These are phyloP conservation scores for Globisporangium orthogonon DNA, from an alignment of 352 stramenopile species.

Conservation along the genomic window DNA sequence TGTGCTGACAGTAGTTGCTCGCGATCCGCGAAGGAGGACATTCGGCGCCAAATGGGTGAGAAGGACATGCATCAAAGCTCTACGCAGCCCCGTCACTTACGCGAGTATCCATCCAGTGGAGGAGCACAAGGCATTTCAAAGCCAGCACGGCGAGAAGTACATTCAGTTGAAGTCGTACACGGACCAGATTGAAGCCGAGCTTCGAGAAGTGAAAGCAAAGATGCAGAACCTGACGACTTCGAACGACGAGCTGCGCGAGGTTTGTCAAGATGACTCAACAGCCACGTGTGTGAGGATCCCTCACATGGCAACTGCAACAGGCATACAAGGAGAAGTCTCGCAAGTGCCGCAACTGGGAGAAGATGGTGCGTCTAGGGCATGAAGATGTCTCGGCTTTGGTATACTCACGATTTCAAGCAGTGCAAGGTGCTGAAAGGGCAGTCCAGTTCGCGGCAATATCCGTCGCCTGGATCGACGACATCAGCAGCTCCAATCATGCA, in stretches of 20 bases:
- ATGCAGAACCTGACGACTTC: constrained; percentile 60
- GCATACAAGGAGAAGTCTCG: constrained; percentile 84
- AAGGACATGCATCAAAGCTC: neutral
- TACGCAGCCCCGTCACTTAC: neutral
- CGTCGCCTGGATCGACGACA: constrained; percentile 45
- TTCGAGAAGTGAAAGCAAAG: constrained; percentile 78
- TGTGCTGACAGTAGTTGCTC: neutral
- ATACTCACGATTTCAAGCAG: constrained; percentile 16
- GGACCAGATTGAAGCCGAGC: constrained; percentile 75
- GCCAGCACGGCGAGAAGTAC: constrained; percentile 80
- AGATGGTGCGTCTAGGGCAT: constrained; percentile 46
- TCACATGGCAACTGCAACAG: constrained; percentile 18
- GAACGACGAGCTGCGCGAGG: constrained; percentile 79
- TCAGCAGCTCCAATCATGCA: constrained; percentile 26
- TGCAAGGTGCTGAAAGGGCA: constrained; percentile 71
- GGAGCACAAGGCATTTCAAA: constrained; percentile 75
- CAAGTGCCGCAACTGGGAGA: constrained; percentile 86
- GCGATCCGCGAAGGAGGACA: constrained; percentile 38
- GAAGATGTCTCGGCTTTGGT: neutral
- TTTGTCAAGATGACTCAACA: constrained; percentile 4
- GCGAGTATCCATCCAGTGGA: constrained; percentile 29
- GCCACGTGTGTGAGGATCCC: neutral
- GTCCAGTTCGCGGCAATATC: constrained; percentile 36
- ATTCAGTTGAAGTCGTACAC: constrained; percentile 86
- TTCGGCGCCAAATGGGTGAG: constrained; percentile 65